Conservation (phyloP, 2,329 filamentous ascomycete species). For the Dothidotthia symphoricarpi region DNA sequence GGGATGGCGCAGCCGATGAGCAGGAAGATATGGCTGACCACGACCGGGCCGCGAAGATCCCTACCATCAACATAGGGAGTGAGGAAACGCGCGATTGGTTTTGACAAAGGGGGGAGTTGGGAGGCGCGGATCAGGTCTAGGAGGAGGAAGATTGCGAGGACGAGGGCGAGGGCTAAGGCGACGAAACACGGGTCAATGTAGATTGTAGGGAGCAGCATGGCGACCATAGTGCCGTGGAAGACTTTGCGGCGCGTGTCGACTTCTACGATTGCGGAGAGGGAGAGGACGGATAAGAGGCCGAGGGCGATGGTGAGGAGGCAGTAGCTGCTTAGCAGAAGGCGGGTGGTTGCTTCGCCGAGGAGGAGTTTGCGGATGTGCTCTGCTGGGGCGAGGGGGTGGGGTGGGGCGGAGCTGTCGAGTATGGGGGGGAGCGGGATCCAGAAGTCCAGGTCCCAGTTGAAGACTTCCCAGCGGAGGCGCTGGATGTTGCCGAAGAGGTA, state of each 20-base stretch:
- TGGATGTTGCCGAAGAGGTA: constrained; percentile 82
- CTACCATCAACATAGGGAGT: constrained; percentile 92
- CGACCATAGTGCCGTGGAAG: constrained; percentile 98
- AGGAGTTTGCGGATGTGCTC: constrained; percentile 63
- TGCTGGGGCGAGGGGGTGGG: constrained; percentile 41
- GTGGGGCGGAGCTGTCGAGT: constrained; percentile 21
- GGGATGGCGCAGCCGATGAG: constrained; percentile 94
- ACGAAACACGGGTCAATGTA: constrained; percentile 85
- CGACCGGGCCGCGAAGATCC: constrained; percentile 88
- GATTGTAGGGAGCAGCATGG: constrained; percentile 85
- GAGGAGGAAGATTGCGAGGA: constrained; percentile 80
- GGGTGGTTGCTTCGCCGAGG: constrained; percentile 75
- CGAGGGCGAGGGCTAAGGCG: constrained; percentile 73
- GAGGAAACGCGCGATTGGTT: constrained; percentile 80
- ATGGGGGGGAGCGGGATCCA: constrained; percentile 72
- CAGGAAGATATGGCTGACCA: constrained; percentile 94
- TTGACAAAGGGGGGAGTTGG: constrained; percentile 85
- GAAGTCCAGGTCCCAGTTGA: constrained; percentile 64
- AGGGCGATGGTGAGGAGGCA: constrained; percentile 67
- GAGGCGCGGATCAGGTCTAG: constrained; percentile 87
- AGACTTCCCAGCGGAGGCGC: constrained; percentile 68
- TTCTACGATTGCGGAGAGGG: constrained; percentile 73
- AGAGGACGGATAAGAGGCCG: constrained; percentile 73
- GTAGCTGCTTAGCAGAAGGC: constrained; percentile 74
- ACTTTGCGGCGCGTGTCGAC: constrained; percentile 96